These are phyloP conservation scores for Panicum virgatum DNA, from an alignment of 202 grass and related monocot genomes.

Conservation along the genomic window DNA sequence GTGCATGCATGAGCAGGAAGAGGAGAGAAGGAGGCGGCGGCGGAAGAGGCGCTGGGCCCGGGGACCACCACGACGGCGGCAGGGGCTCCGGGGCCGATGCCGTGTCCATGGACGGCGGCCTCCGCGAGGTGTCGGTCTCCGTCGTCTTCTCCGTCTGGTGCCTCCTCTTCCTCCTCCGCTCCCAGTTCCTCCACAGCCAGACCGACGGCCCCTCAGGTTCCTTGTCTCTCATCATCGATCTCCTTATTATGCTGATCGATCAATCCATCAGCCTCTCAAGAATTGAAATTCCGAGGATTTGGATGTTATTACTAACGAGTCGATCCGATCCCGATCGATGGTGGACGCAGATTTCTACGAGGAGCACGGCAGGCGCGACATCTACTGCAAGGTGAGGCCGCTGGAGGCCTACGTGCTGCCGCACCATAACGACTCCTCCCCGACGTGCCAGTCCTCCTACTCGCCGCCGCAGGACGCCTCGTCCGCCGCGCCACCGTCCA, in stretches of 20 bases:
- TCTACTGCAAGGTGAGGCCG: constrained; percentile 63
- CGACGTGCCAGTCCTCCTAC: constrained; percentile 41
- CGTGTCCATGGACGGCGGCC: constrained; percentile 61
- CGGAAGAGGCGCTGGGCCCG: constrained; percentile 37
- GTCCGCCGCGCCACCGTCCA: neutral
- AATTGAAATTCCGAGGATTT: neutral
- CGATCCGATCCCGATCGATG: neutral
- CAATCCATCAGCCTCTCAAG: neutral
- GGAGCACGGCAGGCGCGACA: constrained; percentile 34
- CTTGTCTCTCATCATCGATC: neutral
- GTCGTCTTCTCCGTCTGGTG: constrained; percentile 74
- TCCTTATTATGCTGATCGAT: neutral
- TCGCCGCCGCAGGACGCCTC: neutral
- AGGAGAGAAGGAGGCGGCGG: constrained; percentile 54
- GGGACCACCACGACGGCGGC: neutral
- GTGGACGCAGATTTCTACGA: constrained; percentile 48
- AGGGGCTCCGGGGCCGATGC: constrained; percentile 4
- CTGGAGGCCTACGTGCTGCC: constrained; percentile 62
- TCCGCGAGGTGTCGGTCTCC: constrained; percentile 72
- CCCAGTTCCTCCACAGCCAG: constrained; percentile 53
- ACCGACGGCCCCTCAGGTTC: constrained; percentile 43
- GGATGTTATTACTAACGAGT: neutral
- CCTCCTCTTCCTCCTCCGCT: constrained; percentile 65
- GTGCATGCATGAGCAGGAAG: constrained; percentile 66
- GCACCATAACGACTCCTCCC: constrained; percentile 24